Conservation (phyloP, 306 rosid genomes). For the Vachellia pachyceras region DNA sequence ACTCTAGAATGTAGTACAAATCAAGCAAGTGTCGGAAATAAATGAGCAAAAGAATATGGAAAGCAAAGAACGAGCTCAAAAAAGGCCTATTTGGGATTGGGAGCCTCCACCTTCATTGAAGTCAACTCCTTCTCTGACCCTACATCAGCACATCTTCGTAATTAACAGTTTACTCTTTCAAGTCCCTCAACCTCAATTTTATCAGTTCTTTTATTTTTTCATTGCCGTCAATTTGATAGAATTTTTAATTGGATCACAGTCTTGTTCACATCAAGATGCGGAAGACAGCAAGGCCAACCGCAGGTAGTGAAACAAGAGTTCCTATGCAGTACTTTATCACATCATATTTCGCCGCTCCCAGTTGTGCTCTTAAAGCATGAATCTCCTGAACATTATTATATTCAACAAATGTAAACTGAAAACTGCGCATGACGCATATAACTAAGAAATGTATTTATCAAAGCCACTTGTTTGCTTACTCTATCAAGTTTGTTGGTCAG, state of each 20-base stretch:
- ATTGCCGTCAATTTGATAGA: not conserved
- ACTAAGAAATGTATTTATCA: not conserved
- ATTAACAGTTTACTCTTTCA: constrained; percentile 23
- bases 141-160: constrained; percentile 7
- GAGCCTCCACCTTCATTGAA: not conserved
- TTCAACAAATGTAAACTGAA: not conserved
- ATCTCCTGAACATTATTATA: constrained; percentile 67
- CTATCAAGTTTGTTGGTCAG: constrained; percentile 93
- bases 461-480: constrained; percentile 51
- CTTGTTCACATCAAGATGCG: constrained; percentile 72
- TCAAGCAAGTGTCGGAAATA: not conserved
- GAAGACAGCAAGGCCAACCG: constrained; percentile 91
- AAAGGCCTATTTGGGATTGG: constrained; percentile 17
- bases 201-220: not conserved
- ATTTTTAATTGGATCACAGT: constrained; percentile 34
- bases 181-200: constrained; percentile 12
- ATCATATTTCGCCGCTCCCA: constrained; percentile 96
- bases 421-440: not conserved
- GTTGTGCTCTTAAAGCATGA: constrained; percentile 81
- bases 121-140: not conserved
- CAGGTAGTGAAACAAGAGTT: constrained; percentile 93
- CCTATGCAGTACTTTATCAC: constrained; percentile 98
- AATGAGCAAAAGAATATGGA: constrained; percentile 3
- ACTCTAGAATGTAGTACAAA: not conserved
- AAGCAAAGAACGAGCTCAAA: constrained; percentile 15